A percentile compares a stretch with the other conserved stretches of the same genome.
These are phyloP conservation scores for Penicillium paradoxum DNA, from an alignment of 495 filamentous ascomycete genomes.

Conservation along the genomic window DNA sequence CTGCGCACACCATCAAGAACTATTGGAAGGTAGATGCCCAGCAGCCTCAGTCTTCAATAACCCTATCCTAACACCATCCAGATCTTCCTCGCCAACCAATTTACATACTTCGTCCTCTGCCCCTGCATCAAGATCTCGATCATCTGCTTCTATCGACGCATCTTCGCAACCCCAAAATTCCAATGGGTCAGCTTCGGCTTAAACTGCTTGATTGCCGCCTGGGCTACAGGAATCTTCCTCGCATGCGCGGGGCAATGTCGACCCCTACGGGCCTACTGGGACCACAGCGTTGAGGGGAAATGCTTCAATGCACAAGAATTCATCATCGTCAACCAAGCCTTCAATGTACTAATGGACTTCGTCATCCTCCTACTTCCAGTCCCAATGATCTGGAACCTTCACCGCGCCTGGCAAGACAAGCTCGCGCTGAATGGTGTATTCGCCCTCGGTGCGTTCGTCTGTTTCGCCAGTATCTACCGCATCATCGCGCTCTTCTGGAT, in stretches of 20 bases:
- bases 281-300: conserved; percentile 27
- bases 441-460: conserved; percentile 44
- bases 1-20: conserved; percentile 24
- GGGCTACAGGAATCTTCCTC: conserved; percentile 34
- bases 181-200: conserved; percentile 26
- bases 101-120: conserved; percentile 40
- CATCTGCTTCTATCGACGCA: conserved; percentile 44
- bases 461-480: conserved; percentile 46
- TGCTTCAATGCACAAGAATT: conserved; percentile 37
- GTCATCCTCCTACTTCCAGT: conserved; percentile 37
- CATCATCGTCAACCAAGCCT: conserved; percentile 40
- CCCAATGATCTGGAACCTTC: conserved; percentile 44
- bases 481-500: conserved; percentile 56
- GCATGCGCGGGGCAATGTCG: conserved; percentile 41
- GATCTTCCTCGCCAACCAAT: conserved; percentile 45
- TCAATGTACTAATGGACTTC: conserved; percentile 44
- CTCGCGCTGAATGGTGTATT: conserved; percentile 45
- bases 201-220: conserved; percentile 32
- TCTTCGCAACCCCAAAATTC: conserved; percentile 40
- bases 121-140: conserved; percentile 43
- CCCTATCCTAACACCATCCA: conserved; percentile 11
- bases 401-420: conserved; percentile 41
- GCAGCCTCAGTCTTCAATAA: background rate
- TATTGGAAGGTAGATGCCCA: conserved; percentile 33
- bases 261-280: conserved; percentile 39